A percentile compares a stretch with the other conserved stretches of the same genome.
Evolutionary conservation across 768 basidiomycete genomes (phyloP).

Genomic region (Boletus huronensis): DNA sequence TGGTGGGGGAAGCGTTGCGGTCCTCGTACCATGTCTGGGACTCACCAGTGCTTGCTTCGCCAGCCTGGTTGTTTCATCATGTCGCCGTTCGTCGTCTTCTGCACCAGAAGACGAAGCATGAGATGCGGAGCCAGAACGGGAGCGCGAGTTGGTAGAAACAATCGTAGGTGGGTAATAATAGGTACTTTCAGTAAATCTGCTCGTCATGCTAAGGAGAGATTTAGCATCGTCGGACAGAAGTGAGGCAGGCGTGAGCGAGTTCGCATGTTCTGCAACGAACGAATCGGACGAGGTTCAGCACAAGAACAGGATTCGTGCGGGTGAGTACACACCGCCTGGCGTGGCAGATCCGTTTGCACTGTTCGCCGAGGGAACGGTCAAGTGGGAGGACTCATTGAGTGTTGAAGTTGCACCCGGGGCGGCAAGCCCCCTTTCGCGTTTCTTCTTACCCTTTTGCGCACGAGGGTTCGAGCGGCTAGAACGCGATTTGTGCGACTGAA

Average conservation of each 20-base stretch:
- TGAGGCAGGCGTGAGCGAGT: slow-evolving; percentile 15
- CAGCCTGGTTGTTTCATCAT: slow-evolving; percentile 20
- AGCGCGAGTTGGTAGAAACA: slow-evolving; percentile 14
- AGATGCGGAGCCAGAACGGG: slow-evolving; percentile 20
- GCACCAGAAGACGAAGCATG: slow-evolving; percentile 14
- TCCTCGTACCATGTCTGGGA: slow-evolving; percentile 23
- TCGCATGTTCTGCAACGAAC: slow-evolving; percentile 14
- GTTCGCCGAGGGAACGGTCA: slow-evolving; percentile 4
- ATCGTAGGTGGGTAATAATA: slow-evolving; percentile 25
- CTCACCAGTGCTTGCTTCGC: slow-evolving; percentile 22
- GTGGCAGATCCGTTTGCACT: slow-evolving; percentile 2
- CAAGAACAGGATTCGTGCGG: background rate
- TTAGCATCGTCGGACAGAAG: slow-evolving; percentile 24
- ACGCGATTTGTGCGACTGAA: slow-evolving; percentile 29
- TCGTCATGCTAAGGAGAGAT: slow-evolving; percentile 29
- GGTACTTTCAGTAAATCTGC: slow-evolving; percentile 27
- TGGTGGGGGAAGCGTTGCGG: slow-evolving; percentile 34
- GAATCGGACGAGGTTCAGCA: slow-evolving; percentile 11
- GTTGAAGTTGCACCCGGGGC: background rate
- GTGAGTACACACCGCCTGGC: slow-evolving; percentile 24
- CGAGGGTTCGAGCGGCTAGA: slow-evolving; percentile 9
- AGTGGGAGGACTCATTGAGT: background rate
- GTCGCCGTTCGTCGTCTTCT: slow-evolving; percentile 23
- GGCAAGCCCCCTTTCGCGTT: background rate
- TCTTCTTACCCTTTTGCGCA: slow-evolving; percentile 6